These are phyloP conservation scores for Boletus sp. DNA, from an alignment of 1,284 basidiomycete species.

Conservation along the genomic window DNA sequence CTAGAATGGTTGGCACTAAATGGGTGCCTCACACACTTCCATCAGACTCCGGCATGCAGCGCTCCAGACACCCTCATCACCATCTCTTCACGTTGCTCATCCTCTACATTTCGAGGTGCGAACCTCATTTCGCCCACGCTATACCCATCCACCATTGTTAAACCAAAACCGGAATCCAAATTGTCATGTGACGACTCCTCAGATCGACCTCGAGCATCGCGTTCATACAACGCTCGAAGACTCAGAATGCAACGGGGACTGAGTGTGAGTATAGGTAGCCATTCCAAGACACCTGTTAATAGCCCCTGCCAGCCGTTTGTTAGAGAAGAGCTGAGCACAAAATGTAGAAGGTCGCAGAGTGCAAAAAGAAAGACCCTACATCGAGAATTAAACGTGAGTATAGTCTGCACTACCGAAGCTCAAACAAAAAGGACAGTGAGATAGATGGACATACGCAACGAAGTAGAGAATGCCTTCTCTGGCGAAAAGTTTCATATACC, in stretches of 20 bases:
- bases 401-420: no score
- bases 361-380: constrained; percentile 3
- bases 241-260: constrained; percentile 14
- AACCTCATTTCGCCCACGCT: background rate
- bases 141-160: background rate
- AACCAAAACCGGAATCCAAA: constrained; percentile 13
- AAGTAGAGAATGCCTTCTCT: constrained; percentile 12
- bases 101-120: background rate
- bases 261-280: constrained; percentile 11
- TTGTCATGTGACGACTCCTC: no score
- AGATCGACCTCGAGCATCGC: background rate
- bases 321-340: no score
- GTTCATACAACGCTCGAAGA: constrained; percentile 8
- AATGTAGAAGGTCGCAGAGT: background rate
- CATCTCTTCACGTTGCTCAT: background rate
- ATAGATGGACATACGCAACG: background rate
- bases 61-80: background rate
- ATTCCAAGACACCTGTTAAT: background rate
- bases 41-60: no score
- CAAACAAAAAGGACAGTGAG: background rate
- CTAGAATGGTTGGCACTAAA: no score
- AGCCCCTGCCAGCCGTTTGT: background rate
- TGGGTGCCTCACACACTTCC: no score
- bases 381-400: background rate
- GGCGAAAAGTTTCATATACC: constrained; percentile 10